A percentile compares a stretch with the other conserved stretches of the same genome.
phyloP scores from a whole-genome alignment of 2,329 filamentous ascomycete genomes.

The Mycosphaerella sp. region DNA sequence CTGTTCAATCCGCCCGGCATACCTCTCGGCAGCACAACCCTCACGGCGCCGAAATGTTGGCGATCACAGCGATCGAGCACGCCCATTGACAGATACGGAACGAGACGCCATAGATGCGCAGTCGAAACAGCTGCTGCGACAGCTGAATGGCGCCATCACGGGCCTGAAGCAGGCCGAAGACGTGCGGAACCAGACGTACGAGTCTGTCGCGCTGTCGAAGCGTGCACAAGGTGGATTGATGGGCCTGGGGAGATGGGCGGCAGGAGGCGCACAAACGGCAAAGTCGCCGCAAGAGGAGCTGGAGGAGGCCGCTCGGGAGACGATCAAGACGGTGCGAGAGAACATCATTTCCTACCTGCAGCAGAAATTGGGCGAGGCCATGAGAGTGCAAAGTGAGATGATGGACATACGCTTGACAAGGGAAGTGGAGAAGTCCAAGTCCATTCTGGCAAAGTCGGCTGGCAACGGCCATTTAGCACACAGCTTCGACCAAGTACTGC shows the following conservation, averaged over 20 bases:
- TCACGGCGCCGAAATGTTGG: constrained; percentile 41
- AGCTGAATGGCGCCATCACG: constrained; percentile 75
- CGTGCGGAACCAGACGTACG: constrained; percentile 69
- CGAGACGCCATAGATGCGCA: constrained; percentile 82
- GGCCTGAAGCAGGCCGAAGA: constrained; percentile 76
- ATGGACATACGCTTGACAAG: constrained; percentile 82
- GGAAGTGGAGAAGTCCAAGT: constrained; percentile 84
- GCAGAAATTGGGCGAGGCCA: constrained; percentile 67
- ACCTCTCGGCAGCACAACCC: constrained; percentile 74
- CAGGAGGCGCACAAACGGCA: constrained; percentile 44
- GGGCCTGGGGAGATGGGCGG: constrained; percentile 63
- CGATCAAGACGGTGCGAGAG: constrained; percentile 66
- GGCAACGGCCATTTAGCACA: constrained; percentile 16
- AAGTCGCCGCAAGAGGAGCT: constrained; percentile 61
- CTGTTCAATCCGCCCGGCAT: constrained; percentile 75
- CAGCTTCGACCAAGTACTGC: constrained; percentile 4
- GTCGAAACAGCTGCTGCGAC: constrained; percentile 76
- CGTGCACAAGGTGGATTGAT: constrained; percentile 58
- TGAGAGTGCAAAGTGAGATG: constrained; percentile 77
- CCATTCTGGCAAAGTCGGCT: constrained; percentile 62
- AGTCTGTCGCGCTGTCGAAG: constrained; percentile 65
- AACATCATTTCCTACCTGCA: constrained; percentile 78
- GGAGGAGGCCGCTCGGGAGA: constrained; percentile 65
- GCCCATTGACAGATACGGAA: constrained; percentile 68
- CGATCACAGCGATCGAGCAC: constrained; percentile 35